Base-by-base conservation (phyloP, 495 filamentous ascomycete genomes). In the Tuber borchii region DNA sequence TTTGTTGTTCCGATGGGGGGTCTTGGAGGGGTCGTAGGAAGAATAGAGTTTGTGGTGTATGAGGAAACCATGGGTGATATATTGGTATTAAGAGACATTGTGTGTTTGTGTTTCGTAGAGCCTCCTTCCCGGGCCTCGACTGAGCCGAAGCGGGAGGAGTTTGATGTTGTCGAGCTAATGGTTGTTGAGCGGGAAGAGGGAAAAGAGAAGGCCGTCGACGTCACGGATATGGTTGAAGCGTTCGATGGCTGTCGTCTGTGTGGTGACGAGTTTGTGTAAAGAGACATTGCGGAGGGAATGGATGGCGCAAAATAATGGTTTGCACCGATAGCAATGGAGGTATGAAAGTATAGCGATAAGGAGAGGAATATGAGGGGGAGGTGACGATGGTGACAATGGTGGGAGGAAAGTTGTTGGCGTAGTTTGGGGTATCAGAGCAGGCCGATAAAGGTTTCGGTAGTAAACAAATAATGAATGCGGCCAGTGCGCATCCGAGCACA, bases 171-270 rank as follows among this genome's bases (percentile, higher is more conserved):
- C 16, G 82, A 81, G 39, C 78, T 81, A 43, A 83, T 71, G 31
- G 81, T 83, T 20, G 78, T 75, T 43, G 81, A 83, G 71, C 81
- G 81, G 43, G 81, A 83, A 20, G 81, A 80, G 56, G 81, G 78
- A 69, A 83, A 83, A 46, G 81, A 83, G 45, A 78, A 82, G 22
- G 73, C 44, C 48, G 81, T 80, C 51, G 80, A 77, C 69, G 73
- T 76, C 17, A 78, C 70, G 19, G 81, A 81, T 40, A 74, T 75
- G 72, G 81, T 83, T 44, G 82, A 83, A 46, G 81, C 76, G 71
- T 76, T 83, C 72, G 82, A 83, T 74, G 79, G 76, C 75, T 83
- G 82, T 75, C 82, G 75, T 80, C 79, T 81, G 26, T 83, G 81
- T 46, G 81, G 70, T 65, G 81, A 73, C 43, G 81, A 69, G n/a